Evolutionary conservation across 306 rosid genomes (phyloP).

Genomic region (Glycine soja): DNA sequence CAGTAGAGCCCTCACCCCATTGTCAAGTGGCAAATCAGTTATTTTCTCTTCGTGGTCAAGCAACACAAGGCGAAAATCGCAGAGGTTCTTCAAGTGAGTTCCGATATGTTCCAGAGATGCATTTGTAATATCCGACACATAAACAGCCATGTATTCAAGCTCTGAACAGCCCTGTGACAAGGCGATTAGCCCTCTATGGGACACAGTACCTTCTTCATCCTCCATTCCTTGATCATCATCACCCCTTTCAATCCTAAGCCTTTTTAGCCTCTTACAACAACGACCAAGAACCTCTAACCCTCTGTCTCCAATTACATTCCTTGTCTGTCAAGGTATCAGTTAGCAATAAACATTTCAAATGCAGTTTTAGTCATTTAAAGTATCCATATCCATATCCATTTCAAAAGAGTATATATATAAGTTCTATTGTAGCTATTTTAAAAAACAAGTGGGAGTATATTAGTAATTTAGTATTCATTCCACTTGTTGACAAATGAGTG

Average conservation of each 20-base stretch:
- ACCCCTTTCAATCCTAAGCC: constrained; percentile 95
- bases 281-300: constrained; percentile 86
- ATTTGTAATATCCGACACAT: constrained; percentile 86
- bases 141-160: constrained; percentile 89
- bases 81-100: constrained; percentile 68
- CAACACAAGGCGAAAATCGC: constrained; percentile 88
- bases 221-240: constrained; percentile 91
- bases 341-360: constrained; percentile 26
- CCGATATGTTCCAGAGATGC: constrained; percentile 78
- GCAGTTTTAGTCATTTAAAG: constrained; percentile 8
- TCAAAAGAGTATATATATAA: not conserved
- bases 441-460: not conserved
- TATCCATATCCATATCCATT: constrained; percentile 15
- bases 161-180: constrained; percentile 84
- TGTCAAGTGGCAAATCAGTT: constrained; percentile 87
- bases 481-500: not conserved
- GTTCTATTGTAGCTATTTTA: too few relatives aligned
- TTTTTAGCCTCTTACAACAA: constrained; percentile 70
- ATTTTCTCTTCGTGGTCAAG: constrained; percentile 72
- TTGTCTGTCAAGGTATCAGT: constrained; percentile 63
- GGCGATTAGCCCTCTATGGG: constrained; percentile 89
- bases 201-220: constrained; percentile 84
- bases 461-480: not conserved
- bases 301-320: constrained; percentile 95
- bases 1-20: constrained; percentile 81